Evolutionary conservation across 1,284 basidiomycete genomes (phyloP), one percentile per base, ranked within the genome.

Genomic region (Bondarzewia mesenterica): DNA sequence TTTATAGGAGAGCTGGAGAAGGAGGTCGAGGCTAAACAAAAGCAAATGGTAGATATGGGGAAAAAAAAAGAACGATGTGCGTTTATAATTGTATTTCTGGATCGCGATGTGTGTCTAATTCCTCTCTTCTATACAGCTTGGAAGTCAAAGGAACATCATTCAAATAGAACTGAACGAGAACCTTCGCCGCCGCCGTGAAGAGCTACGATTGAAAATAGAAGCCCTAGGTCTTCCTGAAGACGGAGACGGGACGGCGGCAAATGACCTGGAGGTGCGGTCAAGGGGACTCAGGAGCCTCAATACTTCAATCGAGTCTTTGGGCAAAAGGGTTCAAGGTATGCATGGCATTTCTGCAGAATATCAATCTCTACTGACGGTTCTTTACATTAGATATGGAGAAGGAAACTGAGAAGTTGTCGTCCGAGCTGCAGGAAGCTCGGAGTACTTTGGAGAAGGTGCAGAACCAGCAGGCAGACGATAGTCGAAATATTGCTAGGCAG

Each of bases 131-230:
- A 35, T 5, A 16, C 51, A 96, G 90, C 67, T 94, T 48, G 83
- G 87, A 35, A 78, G 82, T 20, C 76, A 77, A 54, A 92, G 90
- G 65, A 89, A 84, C 59, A 69, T 84, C 12, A 69, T 97, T 20
- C 91, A 97, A 63, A 94, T 98, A 46, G 95, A 99, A 64, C 73
- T 99, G 27, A 91, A 89, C 54, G 95, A 99, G 62, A 85, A 85
- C 55, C 74, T 98, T 15, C 75, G 82, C 16, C 78, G 93, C 3
- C 77, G 85, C 14, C 74, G 81, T 36, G 85, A 92, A 48, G 92
- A 94, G 58, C 61, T 97, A 2, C 78, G 81, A 37, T 66, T 70
- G 36, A 88, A 88, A 60, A 70, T 98, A 14, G 93, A 97, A 54
- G 68, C 76, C 43, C 69, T 88, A 16, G 87, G 77, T 42, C 85